These are phyloP conservation scores for Westerdykella ornata DNA, from an alignment of 2,329 filamentous ascomycete genomes.

Conservation along the genomic window DNA sequence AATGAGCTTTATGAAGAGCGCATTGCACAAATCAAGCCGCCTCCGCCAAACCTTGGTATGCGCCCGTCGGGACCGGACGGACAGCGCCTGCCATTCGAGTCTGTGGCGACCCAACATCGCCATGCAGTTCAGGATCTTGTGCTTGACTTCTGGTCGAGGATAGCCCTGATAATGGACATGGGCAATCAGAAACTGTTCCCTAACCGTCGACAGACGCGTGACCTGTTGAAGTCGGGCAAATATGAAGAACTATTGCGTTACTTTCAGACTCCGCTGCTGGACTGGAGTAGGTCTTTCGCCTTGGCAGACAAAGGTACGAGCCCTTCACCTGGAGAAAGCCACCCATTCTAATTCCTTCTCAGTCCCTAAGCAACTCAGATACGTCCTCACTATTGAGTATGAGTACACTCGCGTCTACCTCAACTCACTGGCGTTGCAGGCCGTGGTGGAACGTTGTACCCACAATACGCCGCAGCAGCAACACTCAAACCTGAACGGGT, in stretches of 20 bases:
- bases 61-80: constrained; percentile 23
- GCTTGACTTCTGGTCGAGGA: constrained; percentile 84
- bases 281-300: constrained; percentile 79
- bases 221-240: constrained; percentile 77
- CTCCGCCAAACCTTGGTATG: constrained; percentile 31
- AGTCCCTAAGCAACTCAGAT: constrained; percentile 54
- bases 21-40: constrained; percentile 30
- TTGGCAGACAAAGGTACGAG: constrained; percentile 51
- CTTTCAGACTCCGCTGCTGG: constrained; percentile 68
- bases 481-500: constrained; percentile 16
- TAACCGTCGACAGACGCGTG: constrained; percentile 78
- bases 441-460: constrained; percentile 87
- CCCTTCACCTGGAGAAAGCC: not conserved
- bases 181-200: constrained; percentile 85
- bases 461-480: constrained; percentile 53
- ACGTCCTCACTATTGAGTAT: constrained; percentile 88
- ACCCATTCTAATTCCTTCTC: constrained; percentile 3
- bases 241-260: constrained; percentile 76
- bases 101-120: constrained; percentile 31
- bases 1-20: constrained; percentile 33
- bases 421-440: constrained; percentile 89
- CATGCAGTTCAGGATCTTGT: constrained; percentile 49
- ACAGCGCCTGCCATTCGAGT: constrained; percentile 32
- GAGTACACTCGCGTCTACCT: constrained; percentile 92
- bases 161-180: constrained; percentile 85